Conservation (phyloP, 441 rosid genomes). For the Erysimum pusillum region DNA sequence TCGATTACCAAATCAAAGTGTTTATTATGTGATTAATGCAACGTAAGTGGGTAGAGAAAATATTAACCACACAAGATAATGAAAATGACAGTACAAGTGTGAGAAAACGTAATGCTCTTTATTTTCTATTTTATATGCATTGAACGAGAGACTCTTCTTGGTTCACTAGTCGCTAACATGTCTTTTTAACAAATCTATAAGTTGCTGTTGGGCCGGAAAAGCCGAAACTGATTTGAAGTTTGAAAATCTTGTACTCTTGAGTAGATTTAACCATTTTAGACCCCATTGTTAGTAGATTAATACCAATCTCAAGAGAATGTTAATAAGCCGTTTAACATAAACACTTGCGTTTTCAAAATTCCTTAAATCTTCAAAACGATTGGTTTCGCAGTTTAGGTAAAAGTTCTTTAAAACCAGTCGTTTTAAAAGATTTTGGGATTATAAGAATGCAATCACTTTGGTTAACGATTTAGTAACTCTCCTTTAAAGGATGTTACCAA, state of each 20-base stretch:
- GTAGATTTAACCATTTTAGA: no score
- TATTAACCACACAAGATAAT: not conserved
- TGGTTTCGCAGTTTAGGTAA: no score
- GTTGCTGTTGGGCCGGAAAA: not conserved
- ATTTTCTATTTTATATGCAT: not conserved
- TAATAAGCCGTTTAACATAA: no score
- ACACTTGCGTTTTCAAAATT: no score
- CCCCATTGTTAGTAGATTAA: no score
- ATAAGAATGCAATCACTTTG: no score
- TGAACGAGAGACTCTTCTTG: not conserved
- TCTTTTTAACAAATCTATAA: not conserved
- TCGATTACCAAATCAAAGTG: not conserved
- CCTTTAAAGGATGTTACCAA: no score
- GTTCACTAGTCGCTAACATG: not conserved
- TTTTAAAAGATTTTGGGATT: no score
- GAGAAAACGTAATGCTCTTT: conserved; percentile 1
- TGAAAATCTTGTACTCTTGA: not conserved
- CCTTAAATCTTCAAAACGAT: no score
- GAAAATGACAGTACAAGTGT: not conserved
- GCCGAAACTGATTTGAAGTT: not conserved
- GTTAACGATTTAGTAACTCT: no score
- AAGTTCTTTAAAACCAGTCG: no score
- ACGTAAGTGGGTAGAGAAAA: not conserved
- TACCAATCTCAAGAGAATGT: no score
- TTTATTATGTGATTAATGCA: not conserved